Evolutionary conservation across 2,329 filamentous ascomycete species (phyloP).

Genomic region (Penicillium sp.): DNA sequence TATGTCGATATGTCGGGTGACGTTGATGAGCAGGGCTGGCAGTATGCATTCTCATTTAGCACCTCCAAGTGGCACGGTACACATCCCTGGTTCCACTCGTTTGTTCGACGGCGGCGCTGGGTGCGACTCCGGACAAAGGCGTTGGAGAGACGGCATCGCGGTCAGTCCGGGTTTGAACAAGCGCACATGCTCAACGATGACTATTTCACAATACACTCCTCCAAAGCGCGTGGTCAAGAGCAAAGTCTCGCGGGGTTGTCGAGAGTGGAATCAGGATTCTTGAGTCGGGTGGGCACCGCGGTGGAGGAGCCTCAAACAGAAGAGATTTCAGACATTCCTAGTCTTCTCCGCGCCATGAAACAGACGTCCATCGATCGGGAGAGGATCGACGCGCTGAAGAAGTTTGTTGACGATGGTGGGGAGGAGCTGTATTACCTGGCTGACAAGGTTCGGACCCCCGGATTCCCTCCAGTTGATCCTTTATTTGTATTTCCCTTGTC

Average conservation of each 20-base stretch:
- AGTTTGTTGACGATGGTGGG: slow-evolving; percentile 70
- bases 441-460: slow-evolving; percentile 43
- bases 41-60: slow-evolving; percentile 85
- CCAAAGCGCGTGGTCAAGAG: slow-evolving; percentile 41
- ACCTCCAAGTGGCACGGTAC: slow-evolving; percentile 82
- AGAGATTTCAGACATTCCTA: slow-evolving; percentile 59
- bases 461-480: no score
- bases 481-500: neutral
- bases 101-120: slow-evolving; percentile 86
- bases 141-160: slow-evolving; percentile 16
- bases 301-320: slow-evolving; percentile 43
- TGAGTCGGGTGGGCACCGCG: slow-evolving; percentile 36
- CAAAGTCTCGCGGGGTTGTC: slow-evolving; percentile 35
- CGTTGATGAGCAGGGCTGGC: slow-evolving; percentile 88
- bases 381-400: slow-evolving; percentile 76
- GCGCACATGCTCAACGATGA: slow-evolving; percentile 65
- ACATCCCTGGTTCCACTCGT: slow-evolving; percentile 87
- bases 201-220: slow-evolving; percentile 70
- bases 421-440: slow-evolving; percentile 71
- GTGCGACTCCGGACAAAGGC: slow-evolving; percentile 68
- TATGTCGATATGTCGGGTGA: slow-evolving; percentile 73
- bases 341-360: slow-evolving; percentile 63
- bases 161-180: slow-evolving; percentile 34
- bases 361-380: slow-evolving; percentile 77
- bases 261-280: slow-evolving; percentile 23